Evolutionary conservation across 2,329 filamentous ascomycete species (phyloP).

Genomic region (Sporothrix humicola): DNA sequence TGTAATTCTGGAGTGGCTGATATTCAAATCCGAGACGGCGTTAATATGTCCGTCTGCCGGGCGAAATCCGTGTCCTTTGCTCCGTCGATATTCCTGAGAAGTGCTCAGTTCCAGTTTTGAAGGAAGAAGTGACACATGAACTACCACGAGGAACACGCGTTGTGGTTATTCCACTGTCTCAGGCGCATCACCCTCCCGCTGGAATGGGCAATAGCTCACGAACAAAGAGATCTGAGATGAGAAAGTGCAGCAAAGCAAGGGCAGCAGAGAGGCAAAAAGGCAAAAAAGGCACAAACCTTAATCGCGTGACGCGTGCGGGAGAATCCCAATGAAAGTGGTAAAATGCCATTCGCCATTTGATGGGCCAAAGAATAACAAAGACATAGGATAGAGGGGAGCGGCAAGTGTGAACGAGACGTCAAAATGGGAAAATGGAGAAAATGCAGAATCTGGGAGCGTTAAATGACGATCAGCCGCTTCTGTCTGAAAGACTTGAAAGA

Average conservation of each 20-base stretch:
- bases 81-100: not conserved
- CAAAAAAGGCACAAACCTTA: conserved; percentile 5
- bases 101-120: too few relatives aligned
- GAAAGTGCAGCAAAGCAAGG: not conserved
- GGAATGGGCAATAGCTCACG: conserved; percentile 9
- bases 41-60: not conserved
- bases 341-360: not conserved
- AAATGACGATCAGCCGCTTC: conserved; percentile 4
- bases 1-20: not conserved
- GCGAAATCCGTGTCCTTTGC: not conserved
- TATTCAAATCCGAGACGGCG: not conserved
- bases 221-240: conserved; percentile 1
- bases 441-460: not conserved
- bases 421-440: conserved; percentile 2
- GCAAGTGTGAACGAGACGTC: not conserved
- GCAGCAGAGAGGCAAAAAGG: not conserved
- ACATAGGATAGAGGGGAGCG: not conserved
- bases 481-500: not conserved
- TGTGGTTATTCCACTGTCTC: not conserved
- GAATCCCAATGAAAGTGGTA: conserved; percentile 14
- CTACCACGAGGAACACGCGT: conserved; percentile 1
- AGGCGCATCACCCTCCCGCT: not conserved
- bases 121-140: too few relatives aligned
- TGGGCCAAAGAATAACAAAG: not conserved
- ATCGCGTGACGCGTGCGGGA: conserved; percentile 9